Base-by-base conservation (phyloP, 495 filamentous ascomycete species). In the Rusavskia elegans region DNA sequence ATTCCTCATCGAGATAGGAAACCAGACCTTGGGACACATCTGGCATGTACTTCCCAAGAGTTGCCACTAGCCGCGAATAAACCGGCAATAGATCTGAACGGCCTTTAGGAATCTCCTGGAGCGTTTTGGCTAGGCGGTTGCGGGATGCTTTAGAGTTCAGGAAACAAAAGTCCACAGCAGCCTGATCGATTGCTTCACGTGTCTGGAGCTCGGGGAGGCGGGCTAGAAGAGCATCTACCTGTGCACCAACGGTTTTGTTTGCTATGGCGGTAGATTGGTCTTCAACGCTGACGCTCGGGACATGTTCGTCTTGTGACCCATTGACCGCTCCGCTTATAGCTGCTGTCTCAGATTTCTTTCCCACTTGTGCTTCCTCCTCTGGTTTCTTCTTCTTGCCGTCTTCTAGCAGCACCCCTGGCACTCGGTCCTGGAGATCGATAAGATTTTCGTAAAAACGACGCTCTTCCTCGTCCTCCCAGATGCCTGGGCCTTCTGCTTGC, bases 401-500 rank as follows among this genome's bases (percentile, higher is more conserved):
- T 58, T 97, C 93, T 7, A 97, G 77, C 10, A 99, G 68, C 49
- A 97, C 89, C 13, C 82, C 85, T 9, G 92, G 92, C 20, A 99
- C 92, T 57, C 93, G 90, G 57, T 90, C 89, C 61, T 95, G 95
- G 13, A 99, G 74, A 64, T 99, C 92, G 17, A 92, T 82, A 5
- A 97, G 70, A 60, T 95, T 95, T 66, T 99, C 92, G 64, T 99
- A 97, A 64, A 97, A 99, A 35, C 92, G 84, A 51, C 93, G 77
- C 64, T 99, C 89, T 41, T 99, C 92, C 60, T 97, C 92, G 58
- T 99, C 92, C 69, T 97, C 93, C 92, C 92, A 99, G 58, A 97
- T 96, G 1, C 92, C 92, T n/a, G 88, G 77, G 8, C 90, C 90
- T 54, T 96, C 92, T 5, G 82, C 82, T 59, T 92, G 85, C 20